phyloP scores from a whole-genome alignment of 2,329 filamentous ascomycete genomes.

The Cadophora gregata region DNA sequence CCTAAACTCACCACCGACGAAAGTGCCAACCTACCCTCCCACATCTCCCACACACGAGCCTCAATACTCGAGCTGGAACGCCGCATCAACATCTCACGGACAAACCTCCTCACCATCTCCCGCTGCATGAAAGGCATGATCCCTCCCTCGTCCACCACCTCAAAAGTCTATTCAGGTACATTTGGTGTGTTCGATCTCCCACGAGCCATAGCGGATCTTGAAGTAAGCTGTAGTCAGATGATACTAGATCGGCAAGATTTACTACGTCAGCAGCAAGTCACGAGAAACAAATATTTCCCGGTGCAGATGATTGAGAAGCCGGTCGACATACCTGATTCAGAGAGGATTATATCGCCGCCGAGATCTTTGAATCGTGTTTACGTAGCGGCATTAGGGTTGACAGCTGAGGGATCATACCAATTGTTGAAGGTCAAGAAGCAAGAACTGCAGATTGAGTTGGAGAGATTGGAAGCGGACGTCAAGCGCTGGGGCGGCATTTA shows the following conservation, averaged over 20 bases:
- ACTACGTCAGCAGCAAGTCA: background rate
- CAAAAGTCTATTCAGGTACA: background rate
- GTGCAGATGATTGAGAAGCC: background rate
- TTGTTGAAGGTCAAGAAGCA: slow-evolving; percentile 19
- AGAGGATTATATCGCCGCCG: background rate
- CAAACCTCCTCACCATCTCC: background rate
- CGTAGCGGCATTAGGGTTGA: background rate
- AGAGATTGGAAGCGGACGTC: slow-evolving; percentile 11
- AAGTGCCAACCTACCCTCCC: background rate
- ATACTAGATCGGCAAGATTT: background rate
- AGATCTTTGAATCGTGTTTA: background rate
- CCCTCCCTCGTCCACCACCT: background rate
- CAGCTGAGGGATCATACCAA: background rate
- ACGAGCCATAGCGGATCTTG: background rate
- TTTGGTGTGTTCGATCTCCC: slow-evolving; percentile 2
- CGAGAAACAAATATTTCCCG: background rate
- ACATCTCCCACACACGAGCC: background rate
- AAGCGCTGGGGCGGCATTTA: slow-evolving; percentile 4
- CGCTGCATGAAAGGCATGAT: slow-evolving; percentile 6
- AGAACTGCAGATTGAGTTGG: slow-evolving; percentile 9
- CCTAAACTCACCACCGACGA: background rate
- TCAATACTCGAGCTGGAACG: slow-evolving; percentile 5
- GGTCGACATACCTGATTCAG: background rate
- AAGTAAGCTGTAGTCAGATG: background rate
- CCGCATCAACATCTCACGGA: background rate